These are phyloP conservation scores for Populus davidiana DNA, from an alignment of 345 rosid genomes.

Conservation along the genomic window DNA sequence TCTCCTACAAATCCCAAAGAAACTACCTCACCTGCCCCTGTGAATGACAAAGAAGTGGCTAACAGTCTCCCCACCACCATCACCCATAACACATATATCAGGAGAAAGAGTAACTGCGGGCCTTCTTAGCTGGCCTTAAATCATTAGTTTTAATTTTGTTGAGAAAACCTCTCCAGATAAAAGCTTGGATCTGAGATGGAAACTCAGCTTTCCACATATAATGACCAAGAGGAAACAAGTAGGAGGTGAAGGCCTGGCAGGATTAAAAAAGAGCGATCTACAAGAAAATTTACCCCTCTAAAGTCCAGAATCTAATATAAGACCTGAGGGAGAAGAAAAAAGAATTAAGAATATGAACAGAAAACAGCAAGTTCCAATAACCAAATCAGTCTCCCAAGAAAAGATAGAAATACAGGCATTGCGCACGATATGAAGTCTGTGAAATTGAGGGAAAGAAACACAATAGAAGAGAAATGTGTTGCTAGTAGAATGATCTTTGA, in stretches of 20 bases:
- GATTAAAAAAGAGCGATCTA: neutral
- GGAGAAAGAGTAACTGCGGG: neutral
- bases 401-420: neutral
- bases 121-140: neutral
- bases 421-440: neutral
- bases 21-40: neutral
- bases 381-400: neutral
- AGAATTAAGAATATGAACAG: neutral
- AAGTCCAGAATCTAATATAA: neutral
- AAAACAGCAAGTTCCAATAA: neutral
- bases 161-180: neutral
- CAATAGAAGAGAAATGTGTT: neutral
- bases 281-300: neutral
- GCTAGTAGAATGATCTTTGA: neutral
- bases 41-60: neutral
- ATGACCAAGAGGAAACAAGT: neutral
- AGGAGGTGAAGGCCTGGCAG: neutral
- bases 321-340: neutral
- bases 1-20: neutral
- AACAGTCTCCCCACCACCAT: neutral
- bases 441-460: neutral
- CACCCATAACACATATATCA: neutral
- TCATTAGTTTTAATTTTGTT: neutral
- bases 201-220: neutral
- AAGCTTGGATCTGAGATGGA: neutral